Conservation (phyloP, 225 moss, liverwort and hornwort genomes). For the Pleurozium schreberi region DNA sequence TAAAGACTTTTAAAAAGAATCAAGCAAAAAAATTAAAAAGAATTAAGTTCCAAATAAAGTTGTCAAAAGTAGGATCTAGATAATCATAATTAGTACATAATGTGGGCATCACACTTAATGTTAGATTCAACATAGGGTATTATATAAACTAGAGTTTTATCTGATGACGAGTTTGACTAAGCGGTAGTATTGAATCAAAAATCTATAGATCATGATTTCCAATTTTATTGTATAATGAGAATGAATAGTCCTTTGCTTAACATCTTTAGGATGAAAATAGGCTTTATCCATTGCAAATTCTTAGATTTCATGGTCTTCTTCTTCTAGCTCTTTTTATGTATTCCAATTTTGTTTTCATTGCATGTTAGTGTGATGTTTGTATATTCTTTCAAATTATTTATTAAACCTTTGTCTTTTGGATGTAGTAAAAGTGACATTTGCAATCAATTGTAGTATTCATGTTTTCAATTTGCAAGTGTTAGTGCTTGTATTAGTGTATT, state of each 20-base stretch:
- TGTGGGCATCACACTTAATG: neutral
- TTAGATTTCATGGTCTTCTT: neutral
- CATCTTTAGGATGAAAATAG: no score
- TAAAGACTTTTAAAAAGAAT: neutral
- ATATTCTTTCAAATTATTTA: neutral
- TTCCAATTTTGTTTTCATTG: rapidly evolving
- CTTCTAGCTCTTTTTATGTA: rapidly evolving
- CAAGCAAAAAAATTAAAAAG: neutral
- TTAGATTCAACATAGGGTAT: no score
- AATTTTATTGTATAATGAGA: neutral
- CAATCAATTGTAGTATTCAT: neutral
- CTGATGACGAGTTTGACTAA: neutral
- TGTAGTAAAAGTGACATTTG: neutral
- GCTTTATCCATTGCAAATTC: neutral
- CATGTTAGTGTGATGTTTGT: neutral
- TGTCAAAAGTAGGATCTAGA: neutral
- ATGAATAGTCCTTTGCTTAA: no score
- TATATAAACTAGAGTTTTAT: neutral
- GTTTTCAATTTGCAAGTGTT: rapidly evolving
- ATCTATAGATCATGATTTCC: neutral
- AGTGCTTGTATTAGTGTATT: no score
- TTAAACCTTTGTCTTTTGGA: neutral
- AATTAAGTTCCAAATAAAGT: rapidly evolving
- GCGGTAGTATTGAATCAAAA: neutral
- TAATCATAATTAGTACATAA: neutral